A percentile compares a stretch with the other conserved stretches of the same genome.
Conservation (phyloP, 495 filamentous ascomycete species). For the Collariella sp. region DNA sequence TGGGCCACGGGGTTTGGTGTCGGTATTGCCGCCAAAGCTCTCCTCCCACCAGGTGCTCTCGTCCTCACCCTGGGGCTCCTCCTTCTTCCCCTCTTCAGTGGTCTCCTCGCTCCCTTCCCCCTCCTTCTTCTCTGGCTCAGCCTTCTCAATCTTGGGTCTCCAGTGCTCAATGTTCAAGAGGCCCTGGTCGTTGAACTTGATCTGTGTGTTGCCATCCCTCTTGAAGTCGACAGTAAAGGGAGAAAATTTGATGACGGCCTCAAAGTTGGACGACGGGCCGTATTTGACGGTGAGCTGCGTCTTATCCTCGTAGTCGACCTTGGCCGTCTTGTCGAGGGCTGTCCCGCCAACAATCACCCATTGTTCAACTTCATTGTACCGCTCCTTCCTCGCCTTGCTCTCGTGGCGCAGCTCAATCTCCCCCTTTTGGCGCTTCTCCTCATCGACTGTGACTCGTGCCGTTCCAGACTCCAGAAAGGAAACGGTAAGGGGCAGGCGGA, state of each 20-base stretch:
- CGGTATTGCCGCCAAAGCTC: constrained; percentile 85
- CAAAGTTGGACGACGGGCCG: constrained; percentile 64
- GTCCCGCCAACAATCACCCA: constrained; percentile 81
- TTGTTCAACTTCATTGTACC: constrained; percentile 83
- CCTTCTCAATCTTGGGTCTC: constrained; percentile 74
- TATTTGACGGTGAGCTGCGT: constrained; percentile 69
- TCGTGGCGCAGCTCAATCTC: constrained; percentile 79
- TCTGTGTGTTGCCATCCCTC: constrained; percentile 69
- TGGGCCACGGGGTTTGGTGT: constrained; percentile 79
- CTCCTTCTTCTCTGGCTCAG: constrained; percentile 44
- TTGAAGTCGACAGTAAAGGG: constrained; percentile 83
- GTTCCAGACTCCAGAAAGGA: constrained; percentile 83
- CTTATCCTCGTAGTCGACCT: constrained; percentile 47
- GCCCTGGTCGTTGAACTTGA: constrained; percentile 80
- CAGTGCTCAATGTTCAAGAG: constrained; percentile 92
- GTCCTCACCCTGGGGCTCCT: constrained; percentile 43
- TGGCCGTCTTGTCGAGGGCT: constrained; percentile 57
- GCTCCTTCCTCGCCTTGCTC: constrained; percentile 78
- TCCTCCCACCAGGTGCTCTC: constrained; percentile 98
- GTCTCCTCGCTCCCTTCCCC: constrained; percentile 34
- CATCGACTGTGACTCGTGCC: constrained; percentile 79
- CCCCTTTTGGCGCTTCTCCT: constrained; percentile 79
- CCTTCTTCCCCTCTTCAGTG: constrained; percentile 30
- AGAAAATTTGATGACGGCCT: constrained; percentile 70
- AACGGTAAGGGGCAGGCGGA: constrained; percentile 73